Conservation (phyloP, 768 basidiomycete genomes). For the Hygrocybe punicea region DNA sequence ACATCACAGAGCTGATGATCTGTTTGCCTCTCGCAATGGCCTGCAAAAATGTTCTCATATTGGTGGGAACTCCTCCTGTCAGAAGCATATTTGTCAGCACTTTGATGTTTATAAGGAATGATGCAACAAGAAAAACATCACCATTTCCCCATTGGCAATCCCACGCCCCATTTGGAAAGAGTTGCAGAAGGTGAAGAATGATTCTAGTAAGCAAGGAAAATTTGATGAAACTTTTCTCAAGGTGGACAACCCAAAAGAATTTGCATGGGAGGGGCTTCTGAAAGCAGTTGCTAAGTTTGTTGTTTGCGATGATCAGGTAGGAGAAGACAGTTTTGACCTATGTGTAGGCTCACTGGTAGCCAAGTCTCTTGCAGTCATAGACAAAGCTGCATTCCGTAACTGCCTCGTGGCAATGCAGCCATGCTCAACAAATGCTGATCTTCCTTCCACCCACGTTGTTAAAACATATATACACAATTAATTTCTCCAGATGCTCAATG, state of each 20-base stretch:
- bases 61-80: constrained; percentile 13
- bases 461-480: constrained; percentile 15
- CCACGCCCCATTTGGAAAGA: constrained; percentile 3
- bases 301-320: constrained; percentile 18
- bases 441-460: constrained; percentile 16
- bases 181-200: not conserved
- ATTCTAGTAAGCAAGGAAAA: not conserved
- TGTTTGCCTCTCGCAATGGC: not conserved
- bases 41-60: constrained; percentile 8
- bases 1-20: not conserved
- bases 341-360: not conserved
- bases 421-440: constrained; percentile 8
- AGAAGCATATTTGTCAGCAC: constrained; percentile 15
- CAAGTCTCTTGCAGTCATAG: constrained; percentile 14
- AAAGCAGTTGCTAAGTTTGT: constrained; percentile 13
- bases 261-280: constrained; percentile 12
- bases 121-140: constrained; percentile 6
- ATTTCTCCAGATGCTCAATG: constrained; percentile 9
- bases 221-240: not conserved
- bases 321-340: not conserved
- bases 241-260: constrained; percentile 2
- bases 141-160: not conserved
- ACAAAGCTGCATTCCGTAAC: constrained; percentile 15
- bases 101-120: constrained; percentile 10
- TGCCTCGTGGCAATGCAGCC: constrained; percentile 18